Evolutionary conservation across 164 flowering plant species (phyloP).

Genomic region (Stephania yunnanensis): DNA sequence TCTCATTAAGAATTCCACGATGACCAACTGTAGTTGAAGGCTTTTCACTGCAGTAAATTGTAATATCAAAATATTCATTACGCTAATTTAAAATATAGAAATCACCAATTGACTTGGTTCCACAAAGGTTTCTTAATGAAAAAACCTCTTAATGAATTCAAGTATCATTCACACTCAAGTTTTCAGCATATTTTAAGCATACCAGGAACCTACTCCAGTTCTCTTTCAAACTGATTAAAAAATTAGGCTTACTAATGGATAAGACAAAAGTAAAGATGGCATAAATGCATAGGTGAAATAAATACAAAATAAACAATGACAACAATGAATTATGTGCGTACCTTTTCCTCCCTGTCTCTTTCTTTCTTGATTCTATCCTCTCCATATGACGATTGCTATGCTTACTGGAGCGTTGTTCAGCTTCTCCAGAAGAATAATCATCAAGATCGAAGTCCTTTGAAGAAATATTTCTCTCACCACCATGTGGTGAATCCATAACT

Average conservation of each 20-base stretch:
- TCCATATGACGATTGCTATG: slow-evolving; percentile 13
- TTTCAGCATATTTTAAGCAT: neutral
- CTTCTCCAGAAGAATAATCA: slow-evolving; percentile 25
- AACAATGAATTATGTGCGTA: slow-evolving; percentile 4
- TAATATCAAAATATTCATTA: neutral
- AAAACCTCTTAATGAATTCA: neutral
- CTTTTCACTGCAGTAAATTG: slow-evolving; percentile 40
- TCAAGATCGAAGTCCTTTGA: slow-evolving; percentile 12
- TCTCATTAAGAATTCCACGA: slow-evolving; percentile 22
- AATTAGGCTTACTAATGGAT: neutral
- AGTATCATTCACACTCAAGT: neutral
- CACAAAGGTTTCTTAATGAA: neutral
- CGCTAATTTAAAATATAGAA: neutral
- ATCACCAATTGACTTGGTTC: neutral
- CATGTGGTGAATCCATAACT: slow-evolving; percentile 22
- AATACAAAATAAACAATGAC: neutral
- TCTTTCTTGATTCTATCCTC: slow-evolving; percentile 24
- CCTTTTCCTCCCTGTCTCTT: slow-evolving; percentile 35
- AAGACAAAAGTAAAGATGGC: neutral
- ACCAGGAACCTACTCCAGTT: neutral
- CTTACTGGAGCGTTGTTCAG: slow-evolving; percentile 16
- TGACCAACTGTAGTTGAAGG: slow-evolving; percentile 21
- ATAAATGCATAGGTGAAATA: neutral
- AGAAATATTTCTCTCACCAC: slow-evolving; percentile 21
- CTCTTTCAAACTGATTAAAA: neutral